Evolutionary conservation across 2,329 filamentous ascomycete species (phyloP).

Genomic region (Ophiostoma sp.): DNA sequence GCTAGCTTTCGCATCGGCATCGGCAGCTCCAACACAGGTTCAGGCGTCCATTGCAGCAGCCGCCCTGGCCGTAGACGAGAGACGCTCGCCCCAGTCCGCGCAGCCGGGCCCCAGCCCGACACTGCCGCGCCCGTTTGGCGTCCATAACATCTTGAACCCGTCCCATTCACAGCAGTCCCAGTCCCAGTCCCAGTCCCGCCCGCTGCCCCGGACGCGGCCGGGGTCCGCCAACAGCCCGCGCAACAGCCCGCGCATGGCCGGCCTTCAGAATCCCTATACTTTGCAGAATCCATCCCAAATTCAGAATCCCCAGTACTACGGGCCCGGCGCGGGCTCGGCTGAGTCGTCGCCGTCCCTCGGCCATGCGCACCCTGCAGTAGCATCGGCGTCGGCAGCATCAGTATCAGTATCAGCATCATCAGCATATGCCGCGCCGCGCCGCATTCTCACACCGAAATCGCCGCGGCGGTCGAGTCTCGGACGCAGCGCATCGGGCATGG

Average conservation of each 20-base stretch:
- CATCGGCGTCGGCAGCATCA: too few species aligned
- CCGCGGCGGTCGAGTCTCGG: conserved; percentile 51
- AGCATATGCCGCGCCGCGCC: conserved; percentile 26
- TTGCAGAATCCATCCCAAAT: not conserved
- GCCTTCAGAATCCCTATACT: not conserved
- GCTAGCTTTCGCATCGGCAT: not conserved
- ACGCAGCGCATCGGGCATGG: conserved; percentile 14
- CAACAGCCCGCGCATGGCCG: not conserved
- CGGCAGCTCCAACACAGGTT: too few species aligned
- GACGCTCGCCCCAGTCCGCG: not conserved
- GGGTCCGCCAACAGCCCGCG: conserved; percentile 16
- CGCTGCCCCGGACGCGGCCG: conserved; percentile 25
- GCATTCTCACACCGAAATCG: conserved; percentile 55
- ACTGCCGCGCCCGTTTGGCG: conserved; percentile 36
- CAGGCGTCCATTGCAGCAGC: not conserved
- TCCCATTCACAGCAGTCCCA: conserved; percentile 31
- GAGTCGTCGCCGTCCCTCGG: conserved; percentile 29
- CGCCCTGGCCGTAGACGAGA: not conserved
- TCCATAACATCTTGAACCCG: conserved; percentile 45
- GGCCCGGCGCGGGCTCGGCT: conserved; percentile 21
- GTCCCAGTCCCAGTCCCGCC: conserved; percentile 19
- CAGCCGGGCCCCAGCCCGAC: conserved; percentile 24
- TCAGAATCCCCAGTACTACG: not conserved
- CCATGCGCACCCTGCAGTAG: conserved; percentile 29
- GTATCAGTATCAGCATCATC: too few species aligned